Percentiles rank a stretch among this genome's conserved stretches.
Conservation (phyloP, 768 basidiomycete species). For the Suillus luteus region DNA sequence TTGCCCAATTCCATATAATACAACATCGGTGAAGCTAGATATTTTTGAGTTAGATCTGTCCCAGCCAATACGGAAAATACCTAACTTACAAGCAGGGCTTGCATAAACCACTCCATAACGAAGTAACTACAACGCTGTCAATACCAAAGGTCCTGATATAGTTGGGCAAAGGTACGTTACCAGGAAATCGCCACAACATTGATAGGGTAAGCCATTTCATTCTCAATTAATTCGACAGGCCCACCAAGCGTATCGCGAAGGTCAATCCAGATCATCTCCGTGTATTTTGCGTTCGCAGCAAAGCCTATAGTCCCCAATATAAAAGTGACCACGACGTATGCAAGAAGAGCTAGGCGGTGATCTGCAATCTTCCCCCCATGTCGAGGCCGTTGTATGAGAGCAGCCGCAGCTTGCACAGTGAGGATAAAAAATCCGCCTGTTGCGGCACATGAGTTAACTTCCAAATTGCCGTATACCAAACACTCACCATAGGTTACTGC, state of each 20-base stretch:
- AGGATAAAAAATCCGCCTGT: not conserved
- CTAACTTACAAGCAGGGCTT: not conserved
- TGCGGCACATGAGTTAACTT: not conserved
- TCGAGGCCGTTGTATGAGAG: not conserved
- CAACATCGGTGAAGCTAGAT: not conserved
- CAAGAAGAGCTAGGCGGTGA: slow-evolving; percentile 2
- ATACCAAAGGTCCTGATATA: not conserved
- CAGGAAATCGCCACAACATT: slow-evolving; percentile 14
- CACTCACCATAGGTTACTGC: slow-evolving; percentile 14
- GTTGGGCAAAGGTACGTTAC: slow-evolving; percentile 8
- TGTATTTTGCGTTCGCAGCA: slow-evolving; percentile 21
- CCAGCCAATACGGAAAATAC: slow-evolving; percentile 9
- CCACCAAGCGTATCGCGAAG: slow-evolving; percentile 14
- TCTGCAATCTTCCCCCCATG: slow-evolving; percentile 1
- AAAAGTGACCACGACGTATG: slow-evolving; percentile 16
- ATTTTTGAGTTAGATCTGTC: slow-evolving; percentile 2
- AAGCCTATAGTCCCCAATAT: slow-evolving; percentile 8
- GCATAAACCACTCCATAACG: slow-evolving; percentile 17
- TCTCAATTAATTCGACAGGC: slow-evolving; percentile 14
- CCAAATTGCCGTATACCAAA: not conserved
- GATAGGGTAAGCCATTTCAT: slow-evolving; percentile 13
- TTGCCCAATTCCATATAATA: slow-evolving; percentile 3
- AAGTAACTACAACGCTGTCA: slow-evolving; percentile 17
- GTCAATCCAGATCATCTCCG: slow-evolving; percentile 27
- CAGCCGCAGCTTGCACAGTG: not conserved